Base-by-base conservation (phyloP, 768 basidiomycete species). In the Fibroporia radiculosa region DNA sequence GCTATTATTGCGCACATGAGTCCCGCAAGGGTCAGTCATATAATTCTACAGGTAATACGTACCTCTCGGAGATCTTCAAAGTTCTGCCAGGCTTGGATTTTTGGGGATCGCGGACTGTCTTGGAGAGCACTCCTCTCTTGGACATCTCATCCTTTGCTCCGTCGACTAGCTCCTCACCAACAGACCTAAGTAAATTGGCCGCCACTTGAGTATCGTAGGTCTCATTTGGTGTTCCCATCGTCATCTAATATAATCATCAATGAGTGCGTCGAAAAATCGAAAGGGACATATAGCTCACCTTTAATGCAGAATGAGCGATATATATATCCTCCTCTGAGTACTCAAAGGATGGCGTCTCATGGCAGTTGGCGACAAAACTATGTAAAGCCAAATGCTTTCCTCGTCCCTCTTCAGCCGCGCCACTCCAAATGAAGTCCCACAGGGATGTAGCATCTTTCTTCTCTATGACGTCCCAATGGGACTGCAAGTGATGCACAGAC, bases 351-450 rank as follows among this genome's bases (percentile, higher is more conserved):
- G 68, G 63, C 45, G 74, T 65, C 10, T 66, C 64, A 40, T 73
- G 70, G 2, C 61, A 53, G 14, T 66, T 65, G 22, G 61, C 65
- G 16, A 71, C 71, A 53, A 85, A 78, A 5, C 80, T 66, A 40
- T 78, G 71, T 39, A 71, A 70, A 25, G 80, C 64, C 41, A 86
- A 61, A 32, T 73, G 73, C 57, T 82, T 84, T 59, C 89, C 88
- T 32, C 88, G 77, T 10, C 74, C 73, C 57, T 90, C 86, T 53
- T 89, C 87, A 1, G 84, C 81, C 13, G 69, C 57, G 1, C 73
- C 70, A 52, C 72, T 83, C 80, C 82, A 89, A 62, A 90, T 69
- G 56, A 84, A 85, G 48, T 88, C 85, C 76, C 77, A 86, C 4
- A 69, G 50, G 0, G 82, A 74, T 1, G 64, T 60, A 10, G 55